Evolutionary conservation across 2,329 filamentous ascomycete genomes (phyloP).

Genomic region (Aspergillus ruber): DNA sequence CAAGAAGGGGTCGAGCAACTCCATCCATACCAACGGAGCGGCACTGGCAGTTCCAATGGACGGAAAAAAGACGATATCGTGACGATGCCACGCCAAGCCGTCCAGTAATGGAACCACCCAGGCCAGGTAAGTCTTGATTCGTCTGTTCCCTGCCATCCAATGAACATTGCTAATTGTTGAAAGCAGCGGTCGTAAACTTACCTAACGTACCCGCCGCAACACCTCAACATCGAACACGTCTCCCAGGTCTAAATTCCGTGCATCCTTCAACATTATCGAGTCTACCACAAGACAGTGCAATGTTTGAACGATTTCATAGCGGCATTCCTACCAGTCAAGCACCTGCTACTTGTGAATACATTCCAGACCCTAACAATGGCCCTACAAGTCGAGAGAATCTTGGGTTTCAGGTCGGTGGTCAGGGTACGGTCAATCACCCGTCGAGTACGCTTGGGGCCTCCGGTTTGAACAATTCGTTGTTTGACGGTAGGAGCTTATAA

Average conservation of each 20-base stretch:
- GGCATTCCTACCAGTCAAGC: not conserved
- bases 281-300: constrained; percentile 16
- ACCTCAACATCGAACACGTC: constrained; percentile 23
- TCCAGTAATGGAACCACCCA: constrained; percentile 12
- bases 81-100: constrained; percentile 27
- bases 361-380: not conserved
- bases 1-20: constrained; percentile 30
- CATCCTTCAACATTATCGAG: constrained; percentile 16
- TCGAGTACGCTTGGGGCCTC: not conserved
- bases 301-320: constrained; percentile 19
- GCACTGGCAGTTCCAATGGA: constrained; percentile 30
- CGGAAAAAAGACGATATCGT: constrained; percentile 15
- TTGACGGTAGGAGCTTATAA: not conserved
- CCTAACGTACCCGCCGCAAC: constrained; percentile 9
- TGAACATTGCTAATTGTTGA: too few relatives aligned
- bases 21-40: constrained; percentile 35
- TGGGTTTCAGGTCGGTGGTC: not conserved
- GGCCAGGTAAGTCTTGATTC: constrained; percentile 15
- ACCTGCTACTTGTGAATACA: not conserved
- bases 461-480: not conserved
- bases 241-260: constrained; percentile 7
- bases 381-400: not conserved
- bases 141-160: not conserved
- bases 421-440: not conserved
- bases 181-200: not conserved